Evolutionary conservation across 164 flowering plant species (phyloP).

Genomic region (Liriodendron chinense): DNA sequence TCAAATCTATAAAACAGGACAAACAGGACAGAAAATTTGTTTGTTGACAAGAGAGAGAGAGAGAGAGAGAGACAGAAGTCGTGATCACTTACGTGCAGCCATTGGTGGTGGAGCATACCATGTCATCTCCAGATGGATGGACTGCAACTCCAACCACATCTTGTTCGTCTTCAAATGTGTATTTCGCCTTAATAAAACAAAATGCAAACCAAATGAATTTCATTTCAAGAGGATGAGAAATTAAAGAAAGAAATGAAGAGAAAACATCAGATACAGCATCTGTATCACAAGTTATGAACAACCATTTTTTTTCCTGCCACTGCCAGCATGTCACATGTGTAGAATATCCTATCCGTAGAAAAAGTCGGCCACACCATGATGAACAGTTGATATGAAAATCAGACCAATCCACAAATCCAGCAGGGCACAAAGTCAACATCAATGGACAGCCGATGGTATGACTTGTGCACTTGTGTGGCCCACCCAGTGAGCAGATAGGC

Average conservation of each 20-base stretch:
- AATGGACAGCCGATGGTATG: too few species aligned
- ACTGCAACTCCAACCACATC: slow-evolving; percentile 63
- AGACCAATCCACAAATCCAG: too few species aligned
- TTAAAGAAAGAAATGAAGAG: neutral
- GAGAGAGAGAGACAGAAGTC: neutral
- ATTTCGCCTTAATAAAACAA: slow-evolving; percentile 36
- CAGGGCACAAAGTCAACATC: too few species aligned
- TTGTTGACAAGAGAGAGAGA: neutral
- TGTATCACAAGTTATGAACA: too few species aligned
- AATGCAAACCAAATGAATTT: neutral
- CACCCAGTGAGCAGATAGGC: neutral
- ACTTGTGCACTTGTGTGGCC: neutral
- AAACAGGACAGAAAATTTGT: neutral
- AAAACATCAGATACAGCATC: neutral
- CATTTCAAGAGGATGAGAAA: neutral
- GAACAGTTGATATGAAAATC: too few species aligned
- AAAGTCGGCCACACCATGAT: too few species aligned
- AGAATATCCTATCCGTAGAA: neutral
- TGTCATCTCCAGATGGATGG: slow-evolving; percentile 81
- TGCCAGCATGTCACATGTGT: neutral
- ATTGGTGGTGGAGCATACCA: slow-evolving; percentile 68
- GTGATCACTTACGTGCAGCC: slow-evolving; percentile 62
- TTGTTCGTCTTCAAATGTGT: slow-evolving; percentile 53
- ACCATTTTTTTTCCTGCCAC: neutral
- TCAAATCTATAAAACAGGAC: neutral